These are phyloP conservation scores for Strobilomyces confusus DNA, from an alignment of 768 basidiomycete species.

Conservation along the genomic window DNA sequence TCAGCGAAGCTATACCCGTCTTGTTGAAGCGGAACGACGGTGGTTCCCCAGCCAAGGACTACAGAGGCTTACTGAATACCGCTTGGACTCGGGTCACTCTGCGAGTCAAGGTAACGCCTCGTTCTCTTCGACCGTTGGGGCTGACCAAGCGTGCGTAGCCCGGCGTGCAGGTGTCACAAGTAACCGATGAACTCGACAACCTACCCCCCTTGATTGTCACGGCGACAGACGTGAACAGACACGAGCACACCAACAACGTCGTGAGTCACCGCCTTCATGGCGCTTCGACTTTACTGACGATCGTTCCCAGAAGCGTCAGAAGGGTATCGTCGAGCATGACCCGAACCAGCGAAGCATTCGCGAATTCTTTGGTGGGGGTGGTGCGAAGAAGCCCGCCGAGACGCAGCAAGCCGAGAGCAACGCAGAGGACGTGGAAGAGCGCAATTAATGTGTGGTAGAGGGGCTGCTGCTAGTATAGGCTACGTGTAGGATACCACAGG, in stretches of 20 bases:
- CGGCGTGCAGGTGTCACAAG: constrained; percentile 21
- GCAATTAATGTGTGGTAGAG: constrained; percentile 7
- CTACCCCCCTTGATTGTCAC: constrained; percentile 37
- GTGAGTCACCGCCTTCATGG: constrained; percentile 37
- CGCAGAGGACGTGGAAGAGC: constrained; percentile 23
- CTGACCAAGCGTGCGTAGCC: constrained; percentile 24
- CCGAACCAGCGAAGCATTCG: constrained; percentile 73
- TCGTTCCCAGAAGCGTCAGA: constrained; percentile 56
- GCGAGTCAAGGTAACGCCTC: constrained; percentile 39
- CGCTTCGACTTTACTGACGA: background rate
- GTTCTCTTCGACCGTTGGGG: background rate
- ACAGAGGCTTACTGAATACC: constrained; percentile 60
- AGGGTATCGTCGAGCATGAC: constrained; percentile 76
- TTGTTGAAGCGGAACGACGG: constrained; percentile 43
- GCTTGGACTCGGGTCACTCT: constrained; percentile 62
- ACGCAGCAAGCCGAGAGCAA: constrained; percentile 24
- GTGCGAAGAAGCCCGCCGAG: constrained; percentile 11
- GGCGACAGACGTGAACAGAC: constrained; percentile 50
- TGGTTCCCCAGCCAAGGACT: constrained; percentile 26
- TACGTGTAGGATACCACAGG: constrained; percentile 5
- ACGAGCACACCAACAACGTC: constrained; percentile 52
- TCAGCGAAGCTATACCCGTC: constrained; percentile 53
- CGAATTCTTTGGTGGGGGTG: constrained; percentile 57
- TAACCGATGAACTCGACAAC: constrained; percentile 19
- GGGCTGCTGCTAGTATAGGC: background rate